Evolutionary conservation across 257 asterid genomes (phyloP), one percentile per base, ranked within the genome.

Genomic region (Plantago ovata): DNA sequence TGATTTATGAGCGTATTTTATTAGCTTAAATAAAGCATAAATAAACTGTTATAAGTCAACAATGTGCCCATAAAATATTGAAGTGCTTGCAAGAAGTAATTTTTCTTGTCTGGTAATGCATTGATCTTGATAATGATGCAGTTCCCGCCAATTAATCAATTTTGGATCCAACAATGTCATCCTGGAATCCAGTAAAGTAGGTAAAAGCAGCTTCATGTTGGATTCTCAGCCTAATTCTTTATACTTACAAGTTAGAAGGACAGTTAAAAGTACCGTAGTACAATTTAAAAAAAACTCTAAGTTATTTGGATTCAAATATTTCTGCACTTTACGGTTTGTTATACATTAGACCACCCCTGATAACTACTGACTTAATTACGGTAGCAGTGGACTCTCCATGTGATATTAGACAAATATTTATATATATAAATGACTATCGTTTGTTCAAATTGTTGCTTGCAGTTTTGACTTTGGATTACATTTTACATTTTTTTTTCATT

Each of bases 151-250:
- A 3, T 28, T 28, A 53, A 62, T 48, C 49, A 66, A 40, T 53
- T 54, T 11, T 49, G 66, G 56, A 41, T 9, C 24, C 41, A 56
- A 53, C 56, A 64, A 67, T 21, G 16, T 16, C 21, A 44, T 53
- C 62, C 63, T 41, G 74, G 61, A 76, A 68, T 71, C 69, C 59
- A 67, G 76, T 69, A 74, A 74, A 57, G 67, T 69, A 49, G 65
- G 72, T 56, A 60, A 56, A 73, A 28, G 13, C 22, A 49, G 58
- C 40, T 49, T 60, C 52, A 73, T 59, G 38, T 40, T 44, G 65
- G 73, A 47, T 56, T 64, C 72, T 56, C 49, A 24, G 49, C 52
- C 21, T 55, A 33, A n/a, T 55, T 55, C 8, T 28, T 28, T 28
- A 33, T 50, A 9, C 16, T 50, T 50, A n/a, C 13, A 15, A 16